Evolutionary conservation across 768 basidiomycete genomes (phyloP), one percentile per base, ranked within the genome.

Genomic region (Macrocybe gigantea): DNA sequence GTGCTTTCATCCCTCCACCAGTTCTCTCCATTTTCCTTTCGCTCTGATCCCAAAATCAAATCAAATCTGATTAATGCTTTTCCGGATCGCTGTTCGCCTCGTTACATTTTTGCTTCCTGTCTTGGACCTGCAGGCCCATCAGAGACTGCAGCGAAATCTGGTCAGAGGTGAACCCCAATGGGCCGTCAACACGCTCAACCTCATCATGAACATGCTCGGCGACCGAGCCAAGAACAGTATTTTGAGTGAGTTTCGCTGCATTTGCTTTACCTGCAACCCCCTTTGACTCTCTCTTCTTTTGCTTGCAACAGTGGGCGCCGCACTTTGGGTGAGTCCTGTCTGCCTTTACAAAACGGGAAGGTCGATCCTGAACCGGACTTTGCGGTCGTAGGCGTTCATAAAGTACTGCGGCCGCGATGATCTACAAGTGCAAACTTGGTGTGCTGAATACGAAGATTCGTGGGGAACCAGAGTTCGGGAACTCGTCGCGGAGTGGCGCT

Each of bases 391-490:
- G 85, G 72, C 82, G 11, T 73, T 85, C 49, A 75, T 82, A 64
- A 83, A 80, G 59, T 84, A 85, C 57, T 75, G 73, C 48, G 72
- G 77, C 49, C 67, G 74, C 29, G 78, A 83, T 49, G 79, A 79
- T 50, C 65, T 71, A 22, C 70, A 70, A 47, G 58, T 87, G 51
- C 69, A 74, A n/a, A 66, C 63, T 34, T 85, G 80, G 84, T 77
- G 72, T 44, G 65, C 68, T 34, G 78, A 83, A 38, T 85, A 84
- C 47, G 80, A 83, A 58, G 82, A 81, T 49, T 61, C 76, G 13
- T 85, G 79, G 77, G 86, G 86, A 14, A 77, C 81, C 47, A 72
- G 73, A 48, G 72, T 82, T 29, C 66, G 69, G 29, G 80, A 82
- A 48, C 66, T 69, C 47, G 72, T 64, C 34, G 67, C 65, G 44